These are phyloP conservation scores for Candida pini DNA, from an alignment of 805 yeast genomes.

Conservation along the genomic window DNA sequence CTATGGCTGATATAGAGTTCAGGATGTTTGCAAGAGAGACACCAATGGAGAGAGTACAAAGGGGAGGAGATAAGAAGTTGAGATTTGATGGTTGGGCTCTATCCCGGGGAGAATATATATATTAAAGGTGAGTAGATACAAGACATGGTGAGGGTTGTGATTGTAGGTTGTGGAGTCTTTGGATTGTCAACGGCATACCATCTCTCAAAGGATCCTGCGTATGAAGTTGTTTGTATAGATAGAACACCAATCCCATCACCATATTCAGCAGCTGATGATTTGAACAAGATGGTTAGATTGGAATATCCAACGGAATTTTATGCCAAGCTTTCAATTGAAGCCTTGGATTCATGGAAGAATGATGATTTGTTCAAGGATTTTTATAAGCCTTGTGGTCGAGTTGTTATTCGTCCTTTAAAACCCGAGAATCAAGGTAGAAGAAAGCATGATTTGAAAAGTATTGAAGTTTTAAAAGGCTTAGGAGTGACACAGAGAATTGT, in stretches of 20 bases:
- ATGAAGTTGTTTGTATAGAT: slow-evolving; percentile 20
- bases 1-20: no score
- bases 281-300: slow-evolving; percentile 29
- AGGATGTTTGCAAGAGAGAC: no score
- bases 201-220: slow-evolving; percentile 14
- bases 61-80: no score
- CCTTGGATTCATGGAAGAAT: slow-evolving; percentile 24
- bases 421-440: slow-evolving; percentile 15
- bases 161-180: slow-evolving; percentile 32
- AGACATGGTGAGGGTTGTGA: slow-evolving; percentile 2
- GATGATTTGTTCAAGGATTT: slow-evolving; percentile 15
- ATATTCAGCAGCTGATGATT: slow-evolving; percentile 29
- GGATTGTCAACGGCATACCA: slow-evolving; percentile 30
- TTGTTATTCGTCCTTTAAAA: slow-evolving; percentile 25
- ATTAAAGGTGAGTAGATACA: no score
- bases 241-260: slow-evolving; percentile 28
- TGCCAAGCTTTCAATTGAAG: slow-evolving; percentile 27
- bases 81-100: no score
- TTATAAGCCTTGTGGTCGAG: slow-evolving; percentile 24
- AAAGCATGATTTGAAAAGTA: slow-evolving; percentile 21
- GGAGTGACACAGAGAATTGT: slow-evolving; percentile 22
- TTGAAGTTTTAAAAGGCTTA: slow-evolving; percentile 19
- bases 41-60: no score
- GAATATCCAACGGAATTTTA: slow-evolving; percentile 27
- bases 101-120: no score